phyloP scores from a whole-genome alignment of 306 rosid species.

The Fragaria vesca region DNA sequence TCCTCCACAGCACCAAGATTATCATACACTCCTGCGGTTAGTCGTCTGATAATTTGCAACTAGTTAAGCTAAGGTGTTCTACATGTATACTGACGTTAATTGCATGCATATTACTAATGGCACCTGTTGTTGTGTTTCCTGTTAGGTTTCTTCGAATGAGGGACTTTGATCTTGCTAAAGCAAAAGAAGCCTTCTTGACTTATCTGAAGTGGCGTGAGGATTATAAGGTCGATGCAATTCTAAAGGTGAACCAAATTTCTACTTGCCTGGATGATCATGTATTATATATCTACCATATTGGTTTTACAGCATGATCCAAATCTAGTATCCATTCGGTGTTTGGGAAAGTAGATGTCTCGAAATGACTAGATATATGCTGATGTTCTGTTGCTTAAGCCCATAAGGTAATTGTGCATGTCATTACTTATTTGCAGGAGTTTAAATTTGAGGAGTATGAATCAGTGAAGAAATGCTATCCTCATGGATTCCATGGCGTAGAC shows the following conservation, averaged over 20 bases:
- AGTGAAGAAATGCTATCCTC: constrained; percentile 83
- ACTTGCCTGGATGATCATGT: background rate
- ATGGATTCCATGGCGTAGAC: constrained; percentile 89
- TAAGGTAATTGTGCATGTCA: background rate
- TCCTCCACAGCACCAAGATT: constrained; percentile 62
- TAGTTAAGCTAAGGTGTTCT: background rate
- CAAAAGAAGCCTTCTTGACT: constrained; percentile 67
- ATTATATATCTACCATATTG: background rate
- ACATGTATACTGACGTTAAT: background rate
- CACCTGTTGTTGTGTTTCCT: background rate
- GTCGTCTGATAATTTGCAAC: constrained; percentile 1
- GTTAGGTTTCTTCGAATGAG: constrained; percentile 85
- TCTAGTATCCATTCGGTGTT: background rate
- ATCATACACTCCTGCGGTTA: constrained; percentile 87
- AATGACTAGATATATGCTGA: background rate
- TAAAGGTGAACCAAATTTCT: constrained; percentile 44
- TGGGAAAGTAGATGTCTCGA: background rate
- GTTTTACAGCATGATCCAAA: background rate
- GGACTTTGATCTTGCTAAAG: constrained; percentile 59
- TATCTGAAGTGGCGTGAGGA: constrained; percentile 86
- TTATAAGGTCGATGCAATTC: constrained; percentile 53
- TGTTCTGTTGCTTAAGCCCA: background rate
- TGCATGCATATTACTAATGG: background rate
- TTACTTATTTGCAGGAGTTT: constrained; percentile 56
- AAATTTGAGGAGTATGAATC: constrained; percentile 61